Evolutionary conservation across 2,329 filamentous ascomycete genomes (phyloP), one percentile per base, ranked within the genome.

Genomic region (Pseudocercospora cruenta): DNA sequence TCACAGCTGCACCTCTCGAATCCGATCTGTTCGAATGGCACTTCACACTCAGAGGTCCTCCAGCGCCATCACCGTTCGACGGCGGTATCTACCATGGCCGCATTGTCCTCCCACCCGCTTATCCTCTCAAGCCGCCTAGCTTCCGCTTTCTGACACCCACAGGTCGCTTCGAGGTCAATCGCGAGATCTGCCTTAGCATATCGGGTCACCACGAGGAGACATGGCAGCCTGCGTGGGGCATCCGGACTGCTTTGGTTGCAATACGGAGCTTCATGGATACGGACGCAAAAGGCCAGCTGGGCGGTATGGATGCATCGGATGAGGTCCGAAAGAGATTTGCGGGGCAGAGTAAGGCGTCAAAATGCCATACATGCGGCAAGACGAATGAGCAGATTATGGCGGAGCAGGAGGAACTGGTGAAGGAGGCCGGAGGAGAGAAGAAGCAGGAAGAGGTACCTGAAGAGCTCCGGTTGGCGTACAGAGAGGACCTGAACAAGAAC

Each of bases 181-280:
- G 95, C 71, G 94, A 98, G 82, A 98, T 99, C 73, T 99, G 95
- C 77, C 87, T 99, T 16, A 92, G 88, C 74, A 99, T 98, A 74
- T 92, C 88, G 60, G 94, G 94, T 1, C 94, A 97, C 80, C 95
- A 99, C 80, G 95, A 98, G 79, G 95, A 98, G 82, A 96, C 92
- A 16, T 99, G 95, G 95, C 94, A 97, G 84, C 95, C 95, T 0
- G 95, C 95, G 0, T 99, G 95, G 95, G 95, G 95, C 0, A 90
- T 99, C 9, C 86, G 95, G 66, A 98, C 95, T 3, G 94, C 95
- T 16, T 82, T 99, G 64, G 83, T 88, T 4, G 88, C 88, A 5
- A 87, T 98, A 58, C 83, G 95, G 62, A 91, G 88, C 72, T 97
- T 97, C 79, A 98, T 99, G 93, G 93, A 96, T 78, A 94, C 91